Percentiles rank a stretch among this genome's conserved stretches.
These are phyloP conservation scores for Psilocybe azurescens DNA, from an alignment of 768 basidiomycete species.

Conservation along the genomic window DNA sequence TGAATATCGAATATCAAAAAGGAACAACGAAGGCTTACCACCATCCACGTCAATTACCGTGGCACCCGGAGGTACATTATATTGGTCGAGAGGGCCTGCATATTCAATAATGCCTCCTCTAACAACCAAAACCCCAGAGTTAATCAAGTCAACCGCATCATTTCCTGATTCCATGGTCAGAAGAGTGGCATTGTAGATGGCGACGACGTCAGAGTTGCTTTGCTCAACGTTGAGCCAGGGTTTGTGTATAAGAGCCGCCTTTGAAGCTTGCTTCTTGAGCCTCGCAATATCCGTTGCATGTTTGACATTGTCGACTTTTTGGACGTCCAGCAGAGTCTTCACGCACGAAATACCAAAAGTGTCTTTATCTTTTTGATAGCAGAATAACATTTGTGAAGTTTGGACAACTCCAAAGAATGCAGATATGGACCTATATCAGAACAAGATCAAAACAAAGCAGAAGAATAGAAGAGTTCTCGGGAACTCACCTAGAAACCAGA, in stretches of 20 bases:
- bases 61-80: conserved; percentile 42
- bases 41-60: conserved; percentile 62
- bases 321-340: conserved; percentile 56
- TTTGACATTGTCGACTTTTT: conserved; percentile 57
- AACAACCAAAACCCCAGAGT: conserved; percentile 55
- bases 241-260: conserved; percentile 21
- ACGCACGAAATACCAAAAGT: conserved; percentile 71
- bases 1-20: not conserved
- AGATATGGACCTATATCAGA: conserved; percentile 62
- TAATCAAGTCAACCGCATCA: conserved; percentile 52
- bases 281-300: conserved; percentile 67
- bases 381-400: conserved; percentile 51
- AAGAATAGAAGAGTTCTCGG: not conserved
- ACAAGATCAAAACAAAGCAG: not conserved
- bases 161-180: conserved; percentile 70
- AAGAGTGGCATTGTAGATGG: conserved; percentile 72
- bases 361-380: conserved; percentile 51
- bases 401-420: conserved; percentile 63
- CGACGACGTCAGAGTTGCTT: conserved; percentile 49
- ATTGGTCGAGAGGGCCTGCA: conserved; percentile 40
- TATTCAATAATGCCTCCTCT: conserved; percentile 63
- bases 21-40: conserved; percentile 43
- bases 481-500: conserved; percentile 76
- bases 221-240: conserved; percentile 18
- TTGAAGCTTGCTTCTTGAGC: conserved; percentile 55